phyloP scores from a whole-genome alignment of 495 filamentous ascomycete species.

The Penicillium chermesinum region DNA sequence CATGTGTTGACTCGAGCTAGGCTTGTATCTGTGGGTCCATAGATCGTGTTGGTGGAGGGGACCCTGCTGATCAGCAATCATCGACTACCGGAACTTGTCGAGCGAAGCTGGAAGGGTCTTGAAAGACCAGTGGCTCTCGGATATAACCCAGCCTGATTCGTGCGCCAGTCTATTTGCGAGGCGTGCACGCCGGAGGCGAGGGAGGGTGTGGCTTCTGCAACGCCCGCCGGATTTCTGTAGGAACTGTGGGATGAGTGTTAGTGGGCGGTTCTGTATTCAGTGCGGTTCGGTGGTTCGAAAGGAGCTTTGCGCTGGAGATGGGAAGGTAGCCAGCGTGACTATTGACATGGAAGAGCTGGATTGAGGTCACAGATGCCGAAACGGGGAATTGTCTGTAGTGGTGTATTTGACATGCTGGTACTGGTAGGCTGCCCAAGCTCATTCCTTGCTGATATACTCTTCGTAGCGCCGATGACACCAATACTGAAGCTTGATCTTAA shows the following conservation, averaged over 20 bases:
- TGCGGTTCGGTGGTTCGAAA: slow-evolving; percentile 3
- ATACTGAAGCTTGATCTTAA: too few relatives aligned
- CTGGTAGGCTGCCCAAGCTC: too few relatives aligned
- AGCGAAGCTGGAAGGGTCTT: background rate
- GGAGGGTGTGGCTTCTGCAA: slow-evolving; percentile 8
- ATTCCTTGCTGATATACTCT: too few relatives aligned
- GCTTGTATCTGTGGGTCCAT: background rate
- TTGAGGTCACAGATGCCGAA: too few relatives aligned
- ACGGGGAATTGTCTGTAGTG: too few relatives aligned
- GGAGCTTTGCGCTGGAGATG: too few relatives aligned
- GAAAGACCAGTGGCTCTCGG: background rate
- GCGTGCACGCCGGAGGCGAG: slow-evolving; percentile 12
- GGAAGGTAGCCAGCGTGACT: too few relatives aligned
- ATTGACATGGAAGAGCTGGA: too few relatives aligned
- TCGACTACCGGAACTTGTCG: background rate
- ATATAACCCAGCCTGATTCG: slow-evolving; percentile 3
- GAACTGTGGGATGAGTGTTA: slow-evolving; percentile 14
- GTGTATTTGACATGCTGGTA: too few relatives aligned
- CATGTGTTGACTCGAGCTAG: background rate
- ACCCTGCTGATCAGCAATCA: slow-evolving; percentile 2
- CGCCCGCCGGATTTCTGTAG: slow-evolving; percentile 11
- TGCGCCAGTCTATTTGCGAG: background rate
- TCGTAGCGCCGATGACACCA: too few relatives aligned
- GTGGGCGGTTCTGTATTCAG: slow-evolving; percentile 13
- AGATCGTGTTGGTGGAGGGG: background rate